Percentiles rank a stretch among this genome's conserved stretches.
These are phyloP conservation scores for Eucalyptus coolabah DNA, from an alignment of 345 rosid species.

Conservation along the genomic window DNA sequence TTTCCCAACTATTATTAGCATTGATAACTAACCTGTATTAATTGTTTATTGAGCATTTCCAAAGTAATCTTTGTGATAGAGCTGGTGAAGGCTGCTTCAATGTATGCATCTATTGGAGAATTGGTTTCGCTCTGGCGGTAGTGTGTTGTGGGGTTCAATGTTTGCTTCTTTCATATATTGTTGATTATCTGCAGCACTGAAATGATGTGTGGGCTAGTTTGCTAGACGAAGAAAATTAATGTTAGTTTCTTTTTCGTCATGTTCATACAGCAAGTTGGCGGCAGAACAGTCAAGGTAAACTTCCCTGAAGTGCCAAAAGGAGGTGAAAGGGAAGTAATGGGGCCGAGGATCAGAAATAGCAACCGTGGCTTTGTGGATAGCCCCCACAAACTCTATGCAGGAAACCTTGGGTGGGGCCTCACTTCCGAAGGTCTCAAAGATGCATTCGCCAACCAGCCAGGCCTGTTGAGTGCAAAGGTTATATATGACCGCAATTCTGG, in stretches of 20 bases:
- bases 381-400: slow-evolving; percentile 84
- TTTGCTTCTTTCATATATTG: not conserved
- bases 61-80: not conserved
- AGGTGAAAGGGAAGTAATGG: slow-evolving; percentile 76
- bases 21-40: not conserved
- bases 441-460: slow-evolving; percentile 62
- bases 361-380: slow-evolving; percentile 53
- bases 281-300: slow-evolving; percentile 77
- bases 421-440: slow-evolving; percentile 65
- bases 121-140: not conserved
- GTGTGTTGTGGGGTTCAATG: not conserved
- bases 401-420: slow-evolving; percentile 80
- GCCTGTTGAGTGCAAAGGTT: slow-evolving; percentile 74
- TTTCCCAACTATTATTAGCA: not conserved
- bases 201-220: not conserved
- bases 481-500: slow-evolving; percentile 59
- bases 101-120: not conserved
- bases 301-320: slow-evolving; percentile 95
- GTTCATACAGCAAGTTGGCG: slow-evolving; percentile 67
- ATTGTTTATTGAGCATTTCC: not conserved
- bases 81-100: not conserved
- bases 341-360: slow-evolving; percentile 34
- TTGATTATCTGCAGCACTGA: not conserved
- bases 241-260: not conserved
- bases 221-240: not conserved